Base-by-base conservation (phyloP, 1,284 basidiomycete species). In the Boletellus deceptivus region DNA sequence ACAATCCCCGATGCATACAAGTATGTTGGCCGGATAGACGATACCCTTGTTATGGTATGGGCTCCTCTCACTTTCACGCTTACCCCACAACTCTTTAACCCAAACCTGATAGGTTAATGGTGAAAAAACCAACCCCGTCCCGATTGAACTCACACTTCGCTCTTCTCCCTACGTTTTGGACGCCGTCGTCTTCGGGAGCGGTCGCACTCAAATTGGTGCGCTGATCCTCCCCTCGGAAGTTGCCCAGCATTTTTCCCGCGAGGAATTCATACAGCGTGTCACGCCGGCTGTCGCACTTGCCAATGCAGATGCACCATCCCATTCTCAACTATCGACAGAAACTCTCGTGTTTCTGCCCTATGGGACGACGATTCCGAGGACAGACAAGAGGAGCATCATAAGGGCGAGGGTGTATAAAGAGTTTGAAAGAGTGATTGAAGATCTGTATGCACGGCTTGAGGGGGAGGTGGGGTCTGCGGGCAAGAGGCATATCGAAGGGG, bases 161-260 rank as follows among this genome's bases (percentile, higher is more conserved):
- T 75, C 74, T 3, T 71, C 72, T 53, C 72, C 76, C 0, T 72
- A 77, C 34, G 67, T 75, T 13, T 55, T 53, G 0, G 75, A 77
- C 55, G 80, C 77, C 24, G 75, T 85, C 55, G 75, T 86, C 42
- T 85, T 85, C 45, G 83, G 84, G 7, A 71, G 76, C 17, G 77
- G 72, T 6, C 68, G 75, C 38, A 73, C 79, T 5, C 78, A 80
- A 52, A 70, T 75, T 6, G 83, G 83, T 5, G 77, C 73, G 4
- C 67, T 84, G 11, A 75, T 85, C 49, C 69, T 83, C n/a, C 79
- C 79, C 0, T 76, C 80, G 1, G 76, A 77, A 13, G 58, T 70
- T 0, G 74, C 69, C 2, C 72, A 70, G 29, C 68, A 70, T 35
- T 62, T 73, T 39, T 63, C 71, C 10, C 61, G 65, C 18, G 63